Base-by-base conservation (phyloP, 2,329 filamentous ascomycete species). In the Fusarium haematococcum region DNA sequence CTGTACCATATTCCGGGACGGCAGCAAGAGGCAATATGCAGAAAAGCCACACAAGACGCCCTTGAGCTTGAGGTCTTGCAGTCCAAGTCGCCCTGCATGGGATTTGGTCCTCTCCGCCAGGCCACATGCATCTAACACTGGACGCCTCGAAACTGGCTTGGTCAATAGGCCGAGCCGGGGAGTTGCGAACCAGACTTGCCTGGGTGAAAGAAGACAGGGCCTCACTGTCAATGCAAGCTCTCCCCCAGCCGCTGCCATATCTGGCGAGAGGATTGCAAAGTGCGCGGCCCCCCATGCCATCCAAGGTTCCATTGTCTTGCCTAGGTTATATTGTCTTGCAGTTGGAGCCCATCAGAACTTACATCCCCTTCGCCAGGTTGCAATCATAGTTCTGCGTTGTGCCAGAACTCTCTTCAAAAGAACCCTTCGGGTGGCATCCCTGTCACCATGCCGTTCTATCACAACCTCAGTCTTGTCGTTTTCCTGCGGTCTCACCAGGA, bases 401-500 rank as follows among this genome's bases (percentile, higher is more conserved):
- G 67, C 59, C 30, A 48, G 45, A 66, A 72, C 65, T n/a, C 52
- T 57, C 61, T 41, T 23, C 43, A 70, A 65, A 62, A 62, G 62
- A 75, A 73, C 72, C 69, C 72, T 73, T 70, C 66, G 60, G 37
- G 63, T 48, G 27, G 37, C 23, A 61, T 62, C 65, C 62, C 63
- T 60, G 69, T 37, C 35, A 70, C 63, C 54, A 61, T 74, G 71
- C 68, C 54, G 72, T 75, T 61, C 48, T 67, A 45, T 60, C 74
- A 54, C 63, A 41, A 48, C 68, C 41, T 43, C 69, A 61, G 63
- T 43, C 58, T 45, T 66, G 56, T 52, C 39, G 48, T 39, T 62
- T 62, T 37, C 41, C 63, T 76, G 69, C 58, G 70, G 75, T 77
- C 65, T 75, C 63, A 71, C 67, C 57, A 30, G 41, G 66, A 64